A percentile compares a stretch with the other conserved stretches of the same genome.
phyloP scores from a whole-genome alignment of 2,329 filamentous ascomycete species.

The Colletotrichum chlorophyti region DNA sequence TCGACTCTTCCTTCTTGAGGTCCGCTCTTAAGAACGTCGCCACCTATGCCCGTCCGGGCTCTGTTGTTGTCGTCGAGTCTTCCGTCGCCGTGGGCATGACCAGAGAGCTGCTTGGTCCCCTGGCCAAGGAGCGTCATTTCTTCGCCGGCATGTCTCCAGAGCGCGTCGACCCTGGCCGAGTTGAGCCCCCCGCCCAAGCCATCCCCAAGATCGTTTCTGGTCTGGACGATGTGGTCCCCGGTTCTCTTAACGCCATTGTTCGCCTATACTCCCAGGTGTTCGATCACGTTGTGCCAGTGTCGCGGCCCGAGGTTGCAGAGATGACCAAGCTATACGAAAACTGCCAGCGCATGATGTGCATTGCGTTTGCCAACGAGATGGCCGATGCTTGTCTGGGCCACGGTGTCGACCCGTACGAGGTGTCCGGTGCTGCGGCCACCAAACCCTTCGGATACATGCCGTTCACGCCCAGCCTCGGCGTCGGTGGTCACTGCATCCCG shows the following conservation, averaged over 20 bases:
- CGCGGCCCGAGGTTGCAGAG: slow-evolving; percentile 60
- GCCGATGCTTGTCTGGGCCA: slow-evolving; percentile 55
- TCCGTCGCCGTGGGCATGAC: slow-evolving; percentile 64
- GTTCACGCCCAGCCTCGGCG: slow-evolving; percentile 53
- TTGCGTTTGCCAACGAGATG: slow-evolving; percentile 64
- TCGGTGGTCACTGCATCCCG: slow-evolving; percentile 63
- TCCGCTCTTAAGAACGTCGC: slow-evolving; percentile 51
- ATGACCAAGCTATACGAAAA: slow-evolving; percentile 67
- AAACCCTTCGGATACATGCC: slow-evolving; percentile 62
- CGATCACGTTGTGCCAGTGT: slow-evolving; percentile 54
- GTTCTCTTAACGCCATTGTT: slow-evolving; percentile 51
- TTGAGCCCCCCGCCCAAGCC: slow-evolving; percentile 43
- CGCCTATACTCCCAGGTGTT: slow-evolving; percentile 55
- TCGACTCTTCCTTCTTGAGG: slow-evolving; percentile 54
- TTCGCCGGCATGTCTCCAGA: slow-evolving; percentile 59
- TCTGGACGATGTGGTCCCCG: slow-evolving; percentile 52
- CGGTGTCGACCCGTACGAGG: slow-evolving; percentile 57
- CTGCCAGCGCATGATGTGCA: slow-evolving; percentile 61
- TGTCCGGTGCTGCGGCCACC: slow-evolving; percentile 53
- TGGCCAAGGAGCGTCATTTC: slow-evolving; percentile 49
- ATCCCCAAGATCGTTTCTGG: slow-evolving; percentile 63
- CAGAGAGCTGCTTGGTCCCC: slow-evolving; percentile 52
- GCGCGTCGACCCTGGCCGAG: slow-evolving; percentile 58
- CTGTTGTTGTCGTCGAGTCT: slow-evolving; percentile 58
- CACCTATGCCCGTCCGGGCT: slow-evolving; percentile 48